Conservation (phyloP, 805 yeast genomes). For the Sungouiella thailandica region DNA sequence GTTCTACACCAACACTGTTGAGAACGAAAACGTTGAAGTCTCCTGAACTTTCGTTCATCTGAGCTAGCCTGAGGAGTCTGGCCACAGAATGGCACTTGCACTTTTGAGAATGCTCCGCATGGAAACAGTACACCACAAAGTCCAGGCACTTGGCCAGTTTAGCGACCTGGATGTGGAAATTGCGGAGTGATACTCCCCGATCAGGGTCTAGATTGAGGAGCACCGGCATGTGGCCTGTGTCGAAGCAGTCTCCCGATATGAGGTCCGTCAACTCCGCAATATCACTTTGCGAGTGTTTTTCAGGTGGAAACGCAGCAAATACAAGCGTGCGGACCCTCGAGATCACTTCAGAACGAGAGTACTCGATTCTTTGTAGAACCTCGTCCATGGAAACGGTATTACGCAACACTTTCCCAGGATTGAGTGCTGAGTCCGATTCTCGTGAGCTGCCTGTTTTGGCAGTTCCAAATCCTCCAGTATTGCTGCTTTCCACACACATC, state of each 20-base stretch:
- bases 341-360: constrained; percentile 30
- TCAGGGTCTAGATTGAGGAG: constrained; percentile 63
- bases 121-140: constrained; percentile 55
- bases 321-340: constrained; percentile 4
- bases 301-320: constrained; percentile 4
- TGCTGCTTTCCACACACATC: constrained; percentile 27
- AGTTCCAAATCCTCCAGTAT: neutral
- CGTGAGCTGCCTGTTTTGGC: no score
- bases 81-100: constrained; percentile 20
- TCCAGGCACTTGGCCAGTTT: constrained; percentile 73
- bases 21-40: constrained; percentile 21
- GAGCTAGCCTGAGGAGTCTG: constrained; percentile 36
- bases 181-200: constrained; percentile 70
- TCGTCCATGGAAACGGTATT: constrained; percentile 54
- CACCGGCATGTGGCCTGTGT: constrained; percentile 42
- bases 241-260: constrained; percentile 40
- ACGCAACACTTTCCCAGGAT: constrained; percentile 28
- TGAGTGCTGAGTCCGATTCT: neutral
- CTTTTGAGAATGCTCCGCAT: constrained; percentile 1
- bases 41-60: constrained; percentile 15
- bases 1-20: neutral
- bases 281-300: neutral
- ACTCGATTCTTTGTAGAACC: constrained; percentile 45
- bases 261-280: constrained; percentile 15
- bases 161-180: constrained; percentile 82